Evolutionary conservation across 768 basidiomycete genomes (phyloP), one percentile per base, ranked within the genome.

Genomic region (Boletus coccyginus): DNA sequence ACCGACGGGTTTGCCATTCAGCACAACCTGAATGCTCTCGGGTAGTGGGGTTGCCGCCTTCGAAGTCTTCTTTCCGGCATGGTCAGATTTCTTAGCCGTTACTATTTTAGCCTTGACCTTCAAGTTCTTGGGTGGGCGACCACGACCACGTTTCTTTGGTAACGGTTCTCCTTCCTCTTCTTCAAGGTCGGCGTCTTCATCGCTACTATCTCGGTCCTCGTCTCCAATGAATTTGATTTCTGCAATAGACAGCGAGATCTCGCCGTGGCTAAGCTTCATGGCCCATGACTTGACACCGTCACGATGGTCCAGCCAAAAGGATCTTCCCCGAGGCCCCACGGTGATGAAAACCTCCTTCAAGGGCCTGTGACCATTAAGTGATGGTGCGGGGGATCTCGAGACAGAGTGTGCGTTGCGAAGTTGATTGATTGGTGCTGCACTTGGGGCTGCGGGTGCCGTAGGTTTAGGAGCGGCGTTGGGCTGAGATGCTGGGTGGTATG

Each of bases 271-370:
- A 35, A 92, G 76, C 46, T 84, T 78, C 68, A 90, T 74, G 5
- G 83, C 81, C 91, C 91, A 92, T 36, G 73, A 81, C 65, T 80
- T 83, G 46, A 92, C 91, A 5, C 90, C 88, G 50, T 90, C 87
- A 42, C 77, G 77, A 53, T 83, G 73, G 62, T 90, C 84, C 32
- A 93, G 73, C 32, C 73, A 73, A 39, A 92, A 70, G 19, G 73
- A 73, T 40, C 91, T 77, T 32, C 81, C 84, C 11, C 71, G 73
- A 12, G 90, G 90, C 46, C 84, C 75, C n/a, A 84, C 78, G 39
- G 71, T 73, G 53, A 87, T 65, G n/a, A 67, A 75, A 36, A 87
- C 75, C 39, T 75, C 76, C 58, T 79, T 81, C 56, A 90, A 71
- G 52, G 77, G 81, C 52, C 79, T 79, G 46, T 64, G 63, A 7